phyloP scores from a whole-genome alignment of 306 rosid genomes.

The Rosa persica region DNA sequence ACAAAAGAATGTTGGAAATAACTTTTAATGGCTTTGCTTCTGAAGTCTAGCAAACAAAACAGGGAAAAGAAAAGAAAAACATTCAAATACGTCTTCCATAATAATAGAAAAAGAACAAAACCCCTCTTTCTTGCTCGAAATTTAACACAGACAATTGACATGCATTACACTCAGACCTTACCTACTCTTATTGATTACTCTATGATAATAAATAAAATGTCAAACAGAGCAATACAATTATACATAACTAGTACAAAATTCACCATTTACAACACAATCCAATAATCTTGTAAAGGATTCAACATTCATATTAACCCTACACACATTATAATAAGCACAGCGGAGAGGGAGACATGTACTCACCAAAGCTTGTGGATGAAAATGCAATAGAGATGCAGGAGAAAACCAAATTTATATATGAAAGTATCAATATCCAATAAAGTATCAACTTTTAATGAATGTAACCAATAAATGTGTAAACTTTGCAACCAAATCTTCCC shows the following conservation, averaged over 20 bases:
- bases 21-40: too few relatives aligned
- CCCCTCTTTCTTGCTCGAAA: neutral
- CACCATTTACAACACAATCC: too few relatives aligned
- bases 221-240: neutral
- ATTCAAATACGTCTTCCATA: neutral
- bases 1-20: neutral
- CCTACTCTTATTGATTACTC: neutral
- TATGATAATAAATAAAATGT: neutral
- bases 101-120: neutral
- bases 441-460: neutral
- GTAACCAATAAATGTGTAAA: neutral
- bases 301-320: too few relatives aligned
- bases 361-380: conserved; percentile 95
- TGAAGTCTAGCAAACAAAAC: neutral
- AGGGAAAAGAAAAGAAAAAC: neutral
- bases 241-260: neutral
- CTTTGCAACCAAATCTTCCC: neutral
- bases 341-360: conserved; percentile 22
- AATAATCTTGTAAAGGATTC: too few relatives aligned
- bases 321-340: too few relatives aligned
- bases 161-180: neutral
- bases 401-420: conserved; percentile 13
- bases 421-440: too few relatives aligned
- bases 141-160: neutral
- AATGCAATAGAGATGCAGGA: conserved; percentile 54